These are phyloP conservation scores for Ettlia oleoabundans DNA, from an alignment of 139 green algal genomes.

Conservation along the genomic window DNA sequence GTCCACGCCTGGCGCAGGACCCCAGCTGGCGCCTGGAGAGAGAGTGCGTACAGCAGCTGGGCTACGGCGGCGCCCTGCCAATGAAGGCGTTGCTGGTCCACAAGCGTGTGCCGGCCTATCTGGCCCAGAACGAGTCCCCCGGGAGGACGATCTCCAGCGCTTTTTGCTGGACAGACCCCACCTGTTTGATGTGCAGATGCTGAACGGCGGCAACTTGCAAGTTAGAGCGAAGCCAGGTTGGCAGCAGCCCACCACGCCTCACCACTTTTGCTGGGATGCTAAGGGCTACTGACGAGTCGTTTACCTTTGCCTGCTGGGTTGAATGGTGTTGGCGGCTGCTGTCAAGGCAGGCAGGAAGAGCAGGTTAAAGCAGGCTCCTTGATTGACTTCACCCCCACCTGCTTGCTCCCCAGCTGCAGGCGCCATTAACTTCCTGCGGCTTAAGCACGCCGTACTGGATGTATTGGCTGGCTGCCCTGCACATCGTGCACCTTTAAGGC, in stretches of 20 bases:
- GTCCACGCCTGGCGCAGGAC: neutral
- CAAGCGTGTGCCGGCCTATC: neutral
- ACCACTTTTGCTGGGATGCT: no score
- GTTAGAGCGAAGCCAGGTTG: no score
- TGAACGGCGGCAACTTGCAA: no score
- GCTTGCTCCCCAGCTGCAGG: neutral
- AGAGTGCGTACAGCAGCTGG: neutral
- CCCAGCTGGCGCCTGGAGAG: neutral
- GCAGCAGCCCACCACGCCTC: no score
- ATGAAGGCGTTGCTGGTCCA: neutral
- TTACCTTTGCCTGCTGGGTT: no score
- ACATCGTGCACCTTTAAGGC: neutral
- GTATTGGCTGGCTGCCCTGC: no score
- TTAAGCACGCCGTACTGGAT: neutral
- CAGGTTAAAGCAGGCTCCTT: no score
- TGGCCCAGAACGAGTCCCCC: neutral
- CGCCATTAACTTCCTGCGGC: neutral
- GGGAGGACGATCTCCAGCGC: neutral
- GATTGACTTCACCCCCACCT: no score
- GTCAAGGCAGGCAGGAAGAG: no score
- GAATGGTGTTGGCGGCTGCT: no score
- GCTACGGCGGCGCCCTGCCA: neutral
- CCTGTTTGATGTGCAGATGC: no score
- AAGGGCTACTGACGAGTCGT: no score
- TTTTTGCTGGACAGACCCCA: neutral